A percentile compares a stretch with the other conserved stretches of the same genome.
Evolutionary conservation across 257 asterid species (phyloP).

Genomic region (Petunia axillaris): DNA sequence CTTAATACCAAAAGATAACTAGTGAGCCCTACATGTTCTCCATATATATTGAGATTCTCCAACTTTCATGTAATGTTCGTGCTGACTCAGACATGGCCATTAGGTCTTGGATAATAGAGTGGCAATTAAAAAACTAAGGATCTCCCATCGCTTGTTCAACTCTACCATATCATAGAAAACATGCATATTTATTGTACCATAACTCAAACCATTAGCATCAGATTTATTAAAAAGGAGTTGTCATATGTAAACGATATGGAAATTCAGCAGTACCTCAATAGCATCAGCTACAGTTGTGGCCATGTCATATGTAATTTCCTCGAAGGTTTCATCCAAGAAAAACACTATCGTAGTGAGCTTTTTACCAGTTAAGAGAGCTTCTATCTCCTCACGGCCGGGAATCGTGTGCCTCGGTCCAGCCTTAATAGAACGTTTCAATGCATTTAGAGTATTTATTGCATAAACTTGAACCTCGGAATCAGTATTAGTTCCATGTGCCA

Average conservation of each 20-base stretch:
- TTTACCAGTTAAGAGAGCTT: slow-evolving; percentile 88
- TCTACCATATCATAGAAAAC: background rate
- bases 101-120: background rate
- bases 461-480: slow-evolving; percentile 86
- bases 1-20: slow-evolving; percentile 1
- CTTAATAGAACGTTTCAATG: slow-evolving; percentile 85
- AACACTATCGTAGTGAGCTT: slow-evolving; percentile 94
- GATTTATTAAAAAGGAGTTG: background rate
- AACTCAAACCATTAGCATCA: background rate
- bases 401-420: slow-evolving; percentile 91
- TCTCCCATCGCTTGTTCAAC: background rate
- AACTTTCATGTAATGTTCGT: slow-evolving; percentile 4
- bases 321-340: slow-evolving; percentile 98
- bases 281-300: slow-evolving; percentile 94
- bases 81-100: background rate
- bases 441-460: slow-evolving; percentile 84
- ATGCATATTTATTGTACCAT: background rate
- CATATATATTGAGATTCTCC: background rate
- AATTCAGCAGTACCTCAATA: slow-evolving; percentile 74
- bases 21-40: background rate
- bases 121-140: background rate
- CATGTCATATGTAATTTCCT: slow-evolving; percentile 97
- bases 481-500: slow-evolving; percentile 61
- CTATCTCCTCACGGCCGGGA: slow-evolving; percentile 97
- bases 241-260: slow-evolving; percentile 6